These are phyloP conservation scores for Geoglossum cookeanum DNA, from an alignment of 2,329 filamentous ascomycete species.

Conservation along the genomic window DNA sequence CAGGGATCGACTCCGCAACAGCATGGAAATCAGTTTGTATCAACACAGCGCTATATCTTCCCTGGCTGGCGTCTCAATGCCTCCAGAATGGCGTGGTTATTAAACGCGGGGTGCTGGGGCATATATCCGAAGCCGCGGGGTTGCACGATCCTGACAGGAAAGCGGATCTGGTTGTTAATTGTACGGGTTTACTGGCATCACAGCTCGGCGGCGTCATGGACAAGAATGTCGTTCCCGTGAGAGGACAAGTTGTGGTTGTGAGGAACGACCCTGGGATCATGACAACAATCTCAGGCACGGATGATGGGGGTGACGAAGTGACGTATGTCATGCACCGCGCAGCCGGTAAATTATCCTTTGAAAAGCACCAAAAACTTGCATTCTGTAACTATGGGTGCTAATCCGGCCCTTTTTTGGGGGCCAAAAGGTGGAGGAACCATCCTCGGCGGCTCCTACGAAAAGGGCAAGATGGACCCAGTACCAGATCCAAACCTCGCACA, in stretches of 20 bases:
- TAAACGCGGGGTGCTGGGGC: constrained; percentile 41
- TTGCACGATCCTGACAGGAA: constrained; percentile 37
- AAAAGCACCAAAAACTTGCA: background rate
- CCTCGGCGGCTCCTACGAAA: constrained; percentile 69
- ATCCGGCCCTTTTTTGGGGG: background rate
- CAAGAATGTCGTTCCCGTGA: constrained; percentile 47
- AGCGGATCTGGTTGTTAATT: constrained; percentile 62
- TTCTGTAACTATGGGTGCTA: background rate
- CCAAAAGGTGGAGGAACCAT: constrained; percentile 54
- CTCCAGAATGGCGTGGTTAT: constrained; percentile 51
- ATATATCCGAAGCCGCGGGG: constrained; percentile 50
- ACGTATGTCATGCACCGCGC: constrained; percentile 72
- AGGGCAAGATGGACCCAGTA: constrained; percentile 58
- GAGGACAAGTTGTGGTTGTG: constrained; percentile 72
- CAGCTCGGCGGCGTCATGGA: constrained; percentile 71
- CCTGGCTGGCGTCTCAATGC: constrained; percentile 69
- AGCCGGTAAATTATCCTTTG: constrained; percentile 18
- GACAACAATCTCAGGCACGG: constrained; percentile 49
- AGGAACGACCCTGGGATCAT: constrained; percentile 58
- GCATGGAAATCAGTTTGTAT: constrained; percentile 76
- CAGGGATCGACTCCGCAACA: constrained; percentile 50
- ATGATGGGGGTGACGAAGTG: constrained; percentile 53
- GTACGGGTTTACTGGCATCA: constrained; percentile 58
- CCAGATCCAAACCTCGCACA: constrained; percentile 62
- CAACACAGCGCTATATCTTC: constrained; percentile 73